These are phyloP conservation scores for Deuterostichococcus epilithicus DNA, from an alignment of 139 green algal genomes.

Conservation along the genomic window DNA sequence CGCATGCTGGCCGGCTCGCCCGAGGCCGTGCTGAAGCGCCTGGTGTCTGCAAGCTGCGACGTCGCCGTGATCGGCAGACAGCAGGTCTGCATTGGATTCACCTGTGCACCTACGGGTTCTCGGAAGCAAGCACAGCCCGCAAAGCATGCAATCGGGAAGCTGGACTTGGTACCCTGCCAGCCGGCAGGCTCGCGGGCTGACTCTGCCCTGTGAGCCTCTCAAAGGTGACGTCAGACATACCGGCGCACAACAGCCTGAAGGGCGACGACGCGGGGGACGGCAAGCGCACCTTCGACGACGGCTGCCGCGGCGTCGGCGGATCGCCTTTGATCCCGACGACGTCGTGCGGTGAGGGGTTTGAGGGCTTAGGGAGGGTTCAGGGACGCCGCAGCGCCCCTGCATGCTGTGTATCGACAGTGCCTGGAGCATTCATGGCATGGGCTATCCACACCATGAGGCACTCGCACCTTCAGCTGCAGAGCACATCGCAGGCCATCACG, in stretches of 20 bases:
- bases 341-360: slow-evolving; percentile 35
- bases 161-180: neutral
- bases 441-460: neutral
- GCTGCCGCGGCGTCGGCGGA: slow-evolving; percentile 61
- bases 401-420: too few species aligned
- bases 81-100: slow-evolving; percentile 23
- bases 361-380: too few species aligned
- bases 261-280: slow-evolving; percentile 29
- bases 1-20: slow-evolving; percentile 38
- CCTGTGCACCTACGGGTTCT: neutral
- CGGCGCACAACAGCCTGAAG: slow-evolving; percentile 56
- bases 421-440: slow-evolving; percentile 26
- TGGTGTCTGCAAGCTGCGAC: slow-evolving; percentile 31
- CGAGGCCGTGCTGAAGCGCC: slow-evolving; percentile 25
- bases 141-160: neutral
- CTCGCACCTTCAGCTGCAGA: neutral
- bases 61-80: slow-evolving; percentile 67
- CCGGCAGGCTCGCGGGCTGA: neutral
- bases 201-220: neutral
- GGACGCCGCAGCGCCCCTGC: too few species aligned
- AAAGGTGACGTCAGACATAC: slow-evolving; percentile 74
- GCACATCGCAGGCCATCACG: neutral
- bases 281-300: slow-evolving; percentile 46
- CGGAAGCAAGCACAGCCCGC: neutral
- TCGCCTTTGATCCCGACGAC: slow-evolving; percentile 39